Conservation (phyloP, 2,329 filamentous ascomycete genomes). For the Exophiala xenobiotica region DNA sequence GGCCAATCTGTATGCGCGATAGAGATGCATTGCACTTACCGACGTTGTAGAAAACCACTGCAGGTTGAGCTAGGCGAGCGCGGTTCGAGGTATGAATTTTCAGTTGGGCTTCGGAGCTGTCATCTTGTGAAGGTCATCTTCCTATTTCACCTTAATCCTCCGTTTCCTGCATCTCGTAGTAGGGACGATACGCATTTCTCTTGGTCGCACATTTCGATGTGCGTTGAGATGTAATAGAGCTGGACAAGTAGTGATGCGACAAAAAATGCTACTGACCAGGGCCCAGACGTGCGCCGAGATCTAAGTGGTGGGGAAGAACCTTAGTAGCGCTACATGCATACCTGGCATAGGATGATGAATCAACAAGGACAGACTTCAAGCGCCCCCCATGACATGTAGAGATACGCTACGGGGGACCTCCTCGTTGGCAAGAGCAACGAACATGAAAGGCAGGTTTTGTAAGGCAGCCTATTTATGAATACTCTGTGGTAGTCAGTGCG, state of each 20-base stretch:
- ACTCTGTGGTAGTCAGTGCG: constrained; percentile 2
- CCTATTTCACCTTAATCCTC: constrained; percentile 1
- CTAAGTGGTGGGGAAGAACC: not conserved
- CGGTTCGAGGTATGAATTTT: not conserved
- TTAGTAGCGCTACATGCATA: not conserved
- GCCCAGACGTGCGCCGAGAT: not conserved
- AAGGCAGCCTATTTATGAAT: constrained; percentile 3
- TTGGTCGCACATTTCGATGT: not conserved
- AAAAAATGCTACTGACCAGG: not conserved
- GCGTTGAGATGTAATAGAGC: not conserved
- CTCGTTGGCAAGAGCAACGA: constrained; percentile 1
- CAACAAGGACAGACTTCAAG: not conserved
- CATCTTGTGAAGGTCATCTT: not conserved
- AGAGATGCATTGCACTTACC: not conserved
- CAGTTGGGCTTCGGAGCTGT: not conserved
- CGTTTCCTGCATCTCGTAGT: not conserved
- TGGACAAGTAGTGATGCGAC: not conserved
- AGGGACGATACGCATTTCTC: not conserved
- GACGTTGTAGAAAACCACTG: not conserved
- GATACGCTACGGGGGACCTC: not conserved
- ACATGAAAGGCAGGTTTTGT: constrained; percentile 1
- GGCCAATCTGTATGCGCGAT: not conserved
- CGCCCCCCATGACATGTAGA: not conserved
- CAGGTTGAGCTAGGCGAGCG: not conserved
- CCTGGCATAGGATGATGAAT: not conserved